Conservation (phyloP, 805 yeast genomes). For the Candida patagonica region DNA sequence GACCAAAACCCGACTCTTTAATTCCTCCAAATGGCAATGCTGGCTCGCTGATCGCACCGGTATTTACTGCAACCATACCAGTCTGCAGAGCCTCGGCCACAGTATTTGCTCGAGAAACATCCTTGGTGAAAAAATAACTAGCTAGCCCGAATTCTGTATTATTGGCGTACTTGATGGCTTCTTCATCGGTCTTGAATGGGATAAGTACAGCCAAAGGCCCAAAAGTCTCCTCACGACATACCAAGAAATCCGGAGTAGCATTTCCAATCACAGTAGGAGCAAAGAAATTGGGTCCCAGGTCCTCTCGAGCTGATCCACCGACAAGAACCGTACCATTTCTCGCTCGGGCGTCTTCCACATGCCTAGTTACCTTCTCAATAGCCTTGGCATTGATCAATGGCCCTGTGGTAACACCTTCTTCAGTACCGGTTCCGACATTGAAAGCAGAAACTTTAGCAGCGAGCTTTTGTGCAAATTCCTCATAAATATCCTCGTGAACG, state of each 20-base stretch:
- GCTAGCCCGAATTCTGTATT: conserved; percentile 66
- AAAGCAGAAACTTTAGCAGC: conserved; percentile 38
- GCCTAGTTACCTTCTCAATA: conserved; percentile 50
- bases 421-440: conserved; percentile 57
- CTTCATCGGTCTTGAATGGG: conserved; percentile 55
- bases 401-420: conserved; percentile 55
- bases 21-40: conserved; percentile 55
- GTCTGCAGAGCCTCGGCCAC: conserved; percentile 60
- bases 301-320: conserved; percentile 51
- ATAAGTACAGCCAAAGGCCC: conserved; percentile 74
- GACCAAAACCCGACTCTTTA: conserved; percentile 69
- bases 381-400: conserved; percentile 63
- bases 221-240: conserved; percentile 65
- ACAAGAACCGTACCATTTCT: conserved; percentile 52
- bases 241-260: conserved; percentile 47
- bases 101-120: conserved; percentile 44
- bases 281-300: conserved; percentile 58
- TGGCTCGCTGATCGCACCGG: conserved; percentile 59
- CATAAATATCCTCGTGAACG: conserved; percentile 58
- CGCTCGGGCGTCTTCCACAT: conserved; percentile 56
- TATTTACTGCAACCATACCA: conserved; percentile 79
- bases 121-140: conserved; percentile 58
- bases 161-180: conserved; percentile 56
- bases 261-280: conserved; percentile 59
- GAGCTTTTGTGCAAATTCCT: conserved; percentile 46